A percentile compares a stretch with the other conserved stretches of the same genome.
These are phyloP conservation scores for Fusarium sp. DNA, from an alignment of 2,329 filamentous ascomycete genomes.

Conservation along the genomic window DNA sequence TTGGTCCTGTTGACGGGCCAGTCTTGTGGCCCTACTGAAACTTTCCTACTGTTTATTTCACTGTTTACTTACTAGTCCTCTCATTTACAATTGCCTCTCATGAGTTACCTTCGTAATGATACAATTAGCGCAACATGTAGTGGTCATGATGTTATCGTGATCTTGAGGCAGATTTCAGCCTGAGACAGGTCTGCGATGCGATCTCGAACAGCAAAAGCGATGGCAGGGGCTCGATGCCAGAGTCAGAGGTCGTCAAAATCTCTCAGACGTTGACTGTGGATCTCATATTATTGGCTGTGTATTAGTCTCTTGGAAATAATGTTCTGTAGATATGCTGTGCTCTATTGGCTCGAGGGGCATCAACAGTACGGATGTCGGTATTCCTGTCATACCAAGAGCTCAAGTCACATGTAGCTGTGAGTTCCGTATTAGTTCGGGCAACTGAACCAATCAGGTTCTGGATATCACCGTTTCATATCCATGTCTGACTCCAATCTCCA, in stretches of 20 bases:
- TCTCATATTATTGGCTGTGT: neutral
- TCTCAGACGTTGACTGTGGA: neutral
- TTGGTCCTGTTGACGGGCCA: too few species aligned
- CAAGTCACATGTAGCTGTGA: neutral
- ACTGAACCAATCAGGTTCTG: neutral
- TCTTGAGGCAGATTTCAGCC: too few species aligned
- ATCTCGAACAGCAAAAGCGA: too few species aligned
- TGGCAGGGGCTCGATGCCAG: too few species aligned
- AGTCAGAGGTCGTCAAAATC: too few species aligned
- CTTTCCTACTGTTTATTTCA: too few species aligned
- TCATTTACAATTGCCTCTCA: too few species aligned
- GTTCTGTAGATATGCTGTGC: rapidly evolving
- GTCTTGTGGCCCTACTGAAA: too few species aligned
- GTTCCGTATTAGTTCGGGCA: neutral
- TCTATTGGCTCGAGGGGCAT: neutral
- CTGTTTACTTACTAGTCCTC: too few species aligned
- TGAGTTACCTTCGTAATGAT: too few species aligned
- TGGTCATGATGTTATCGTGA: neutral
- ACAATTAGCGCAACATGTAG: neutral
- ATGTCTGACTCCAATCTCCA: neutral
- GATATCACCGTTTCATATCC: neutral
- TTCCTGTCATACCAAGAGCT: neutral
- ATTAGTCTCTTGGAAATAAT: neutral
- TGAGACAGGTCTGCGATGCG: neutral
- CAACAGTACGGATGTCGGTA: neutral